Conservation (phyloP, 1,139 yeast genomes). For the Nakaseomyces sp. region DNA sequence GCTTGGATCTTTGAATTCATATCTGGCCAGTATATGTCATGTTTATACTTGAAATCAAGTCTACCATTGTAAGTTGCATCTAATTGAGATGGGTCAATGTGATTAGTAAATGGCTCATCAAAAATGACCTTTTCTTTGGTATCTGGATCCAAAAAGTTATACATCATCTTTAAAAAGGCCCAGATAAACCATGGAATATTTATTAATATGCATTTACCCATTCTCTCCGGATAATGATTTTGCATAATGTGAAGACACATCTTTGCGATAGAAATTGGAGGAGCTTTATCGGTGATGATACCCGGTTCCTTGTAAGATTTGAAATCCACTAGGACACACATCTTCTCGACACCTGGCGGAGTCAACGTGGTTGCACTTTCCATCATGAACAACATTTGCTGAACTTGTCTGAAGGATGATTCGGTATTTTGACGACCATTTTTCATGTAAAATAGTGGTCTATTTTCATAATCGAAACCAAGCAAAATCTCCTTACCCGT, state of each 20-base stretch:
- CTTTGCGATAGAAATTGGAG: constrained; percentile 42
- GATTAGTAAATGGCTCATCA: constrained; percentile 75
- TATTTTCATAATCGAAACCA: constrained; percentile 75
- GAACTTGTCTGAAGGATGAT: constrained; percentile 77
- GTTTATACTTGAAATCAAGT: constrained; percentile 70
- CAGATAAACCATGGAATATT: constrained; percentile 87
- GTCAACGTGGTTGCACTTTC: constrained; percentile 80
- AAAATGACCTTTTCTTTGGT: constrained; percentile 83
- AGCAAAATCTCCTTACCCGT: constrained; percentile 83
- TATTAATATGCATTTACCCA: constrained; percentile 77
- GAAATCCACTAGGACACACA: constrained; percentile 83
- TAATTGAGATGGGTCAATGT: constrained; percentile 68
- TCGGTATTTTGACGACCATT: constrained; percentile 93
- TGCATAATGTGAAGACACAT: constrained; percentile 82
- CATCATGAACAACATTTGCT: constrained; percentile 81
- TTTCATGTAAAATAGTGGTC: constrained; percentile 81
- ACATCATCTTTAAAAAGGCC: constrained; percentile 75
- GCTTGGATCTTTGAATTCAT: constrained; percentile 48
- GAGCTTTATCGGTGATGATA: constrained; percentile 31
- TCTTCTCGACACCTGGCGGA: constrained; percentile 92
- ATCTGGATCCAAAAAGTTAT: constrained; percentile 86
- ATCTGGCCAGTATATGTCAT: constrained; percentile 70
- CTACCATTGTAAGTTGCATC: constrained; percentile 75
- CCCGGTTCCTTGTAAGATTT: constrained; percentile 50
- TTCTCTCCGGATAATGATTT: constrained; percentile 86